Percentiles rank a stretch among this genome's conserved stretches.
These are phyloP conservation scores for Picochlorum sp. DNA, from an alignment of 139 green algal genomes.

Conservation along the genomic window DNA sequence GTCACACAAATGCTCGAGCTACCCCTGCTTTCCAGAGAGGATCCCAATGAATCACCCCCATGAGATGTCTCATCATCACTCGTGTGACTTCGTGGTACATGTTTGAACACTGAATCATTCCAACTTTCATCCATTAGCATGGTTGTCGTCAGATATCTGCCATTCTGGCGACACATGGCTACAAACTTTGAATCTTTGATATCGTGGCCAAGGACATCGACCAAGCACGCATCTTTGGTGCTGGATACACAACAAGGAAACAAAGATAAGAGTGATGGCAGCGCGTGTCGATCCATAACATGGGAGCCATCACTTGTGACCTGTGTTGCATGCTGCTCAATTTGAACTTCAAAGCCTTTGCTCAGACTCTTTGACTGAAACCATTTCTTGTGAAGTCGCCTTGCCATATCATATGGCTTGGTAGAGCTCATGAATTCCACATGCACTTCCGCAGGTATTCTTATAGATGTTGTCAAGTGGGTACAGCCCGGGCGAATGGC, in stretches of 20 bases:
- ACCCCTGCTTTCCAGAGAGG: background rate
- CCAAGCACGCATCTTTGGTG: background rate
- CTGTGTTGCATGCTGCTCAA: no score
- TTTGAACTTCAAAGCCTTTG: no score
- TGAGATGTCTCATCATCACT: no score
- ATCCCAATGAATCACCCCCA: no score
- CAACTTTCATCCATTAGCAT: background rate
- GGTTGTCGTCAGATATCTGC: background rate
- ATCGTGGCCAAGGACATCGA: slow-evolving; percentile 1
- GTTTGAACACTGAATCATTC: background rate
- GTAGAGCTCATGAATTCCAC: background rate
- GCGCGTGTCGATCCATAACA: background rate
- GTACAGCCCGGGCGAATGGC: slow-evolving; percentile 2
- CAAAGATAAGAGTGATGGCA: background rate
- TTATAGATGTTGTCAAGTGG: background rate
- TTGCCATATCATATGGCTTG: no score
- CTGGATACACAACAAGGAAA: background rate
- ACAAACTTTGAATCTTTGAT: background rate
- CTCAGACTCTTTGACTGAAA: no score
- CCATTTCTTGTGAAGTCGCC: no score
- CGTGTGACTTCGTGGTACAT: no score
- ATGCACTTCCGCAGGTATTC: slow-evolving; percentile 3
- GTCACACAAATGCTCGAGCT: background rate
- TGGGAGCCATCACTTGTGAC: no score
- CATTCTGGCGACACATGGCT: slow-evolving; percentile 9